These are phyloP conservation scores for Jaltomata sinuosa DNA, from an alignment of 257 asterid species.

Conservation along the genomic window DNA sequence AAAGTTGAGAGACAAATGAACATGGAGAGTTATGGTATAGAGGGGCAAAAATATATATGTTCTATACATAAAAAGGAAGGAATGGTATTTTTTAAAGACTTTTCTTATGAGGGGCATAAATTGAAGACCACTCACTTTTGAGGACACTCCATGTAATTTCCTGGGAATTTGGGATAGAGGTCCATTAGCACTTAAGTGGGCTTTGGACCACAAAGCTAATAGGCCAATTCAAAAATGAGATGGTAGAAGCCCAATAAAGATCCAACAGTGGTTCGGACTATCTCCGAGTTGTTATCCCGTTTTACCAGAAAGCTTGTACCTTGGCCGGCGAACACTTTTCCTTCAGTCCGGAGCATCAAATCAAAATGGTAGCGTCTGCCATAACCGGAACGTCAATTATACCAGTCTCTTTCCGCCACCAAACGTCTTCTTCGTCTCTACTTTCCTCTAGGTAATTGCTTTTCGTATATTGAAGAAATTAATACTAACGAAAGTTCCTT, in stretches of 20 bases:
- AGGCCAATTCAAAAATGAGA: background rate
- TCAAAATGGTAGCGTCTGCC: constrained; percentile 54
- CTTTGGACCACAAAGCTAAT: background rate
- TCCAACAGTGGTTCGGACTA: background rate
- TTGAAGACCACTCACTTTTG: too few relatives aligned
- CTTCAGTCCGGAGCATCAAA: background rate
- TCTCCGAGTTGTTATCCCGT: background rate
- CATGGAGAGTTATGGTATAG: too few relatives aligned
- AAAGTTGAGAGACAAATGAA: too few relatives aligned
- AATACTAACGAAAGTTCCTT: background rate
- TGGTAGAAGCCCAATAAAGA: background rate
- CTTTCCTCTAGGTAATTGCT: constrained; percentile 28
- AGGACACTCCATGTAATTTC: too few relatives aligned
- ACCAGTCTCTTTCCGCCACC: constrained; percentile 22
- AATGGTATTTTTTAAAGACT: too few relatives aligned
- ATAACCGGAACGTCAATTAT: constrained; percentile 42
- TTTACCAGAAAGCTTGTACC: background rate
- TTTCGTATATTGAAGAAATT: background rate
- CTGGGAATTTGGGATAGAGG: background rate
- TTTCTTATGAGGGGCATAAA: too few relatives aligned
- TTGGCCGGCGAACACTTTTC: background rate
- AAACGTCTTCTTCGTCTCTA: constrained; percentile 8
- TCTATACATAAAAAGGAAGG: too few relatives aligned
- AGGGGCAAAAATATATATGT: too few relatives aligned
- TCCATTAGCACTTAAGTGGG: background rate